Evolutionary conservation across 2,329 filamentous ascomycete genomes (phyloP), one percentile per base, ranked within the genome.

Genomic region (Neonectria neomacrospora): DNA sequence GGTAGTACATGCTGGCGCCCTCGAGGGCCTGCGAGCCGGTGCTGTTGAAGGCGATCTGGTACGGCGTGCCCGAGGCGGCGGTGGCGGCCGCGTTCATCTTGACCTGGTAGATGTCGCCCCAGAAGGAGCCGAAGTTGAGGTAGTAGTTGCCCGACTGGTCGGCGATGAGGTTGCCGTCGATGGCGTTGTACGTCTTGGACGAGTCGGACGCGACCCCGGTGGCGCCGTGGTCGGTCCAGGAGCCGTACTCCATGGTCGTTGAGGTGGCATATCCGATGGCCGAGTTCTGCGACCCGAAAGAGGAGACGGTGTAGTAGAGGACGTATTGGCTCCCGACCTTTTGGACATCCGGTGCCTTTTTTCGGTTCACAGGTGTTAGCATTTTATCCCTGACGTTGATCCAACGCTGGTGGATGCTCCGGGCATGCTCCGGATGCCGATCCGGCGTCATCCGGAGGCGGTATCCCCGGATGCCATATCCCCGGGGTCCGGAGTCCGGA

Each of bases 51-150:
- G 84, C 82, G 54, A 90, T 76, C 54, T 88, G 82, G 61, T 80
- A 72, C 1, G 73, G 63, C 9, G 54, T 60, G 5, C 72, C 67
- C 2, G 73, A 62, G 3, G 71, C 70, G 22, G 72, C 75, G 12
- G 74, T 77, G 8, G 75, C 73, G 2, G 74, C 69, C 32, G 73
- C 73, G 37, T 69, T 73, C 75, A 91, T 82, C 37, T 79, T 73
- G 1, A 87, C 86, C 71, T 88, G 86, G 78, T 86, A 90, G 62
- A 92, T 82, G 71, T 88, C 85, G 7, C 79, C 75, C 88, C 89
- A 93, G 82, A 91, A 92, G 12, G 87, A 90, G 23, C 90, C 90
- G 66, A 91, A 92, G 63, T 82, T 86, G 73, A 89, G 77, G 61
- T 82, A 82, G 67, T 83, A 84, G 2, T 67, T 67, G 16, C 64